These are phyloP conservation scores for Sclerotinia subarctica DNA, from an alignment of 2,329 filamentous ascomycete species.

Conservation along the genomic window DNA sequence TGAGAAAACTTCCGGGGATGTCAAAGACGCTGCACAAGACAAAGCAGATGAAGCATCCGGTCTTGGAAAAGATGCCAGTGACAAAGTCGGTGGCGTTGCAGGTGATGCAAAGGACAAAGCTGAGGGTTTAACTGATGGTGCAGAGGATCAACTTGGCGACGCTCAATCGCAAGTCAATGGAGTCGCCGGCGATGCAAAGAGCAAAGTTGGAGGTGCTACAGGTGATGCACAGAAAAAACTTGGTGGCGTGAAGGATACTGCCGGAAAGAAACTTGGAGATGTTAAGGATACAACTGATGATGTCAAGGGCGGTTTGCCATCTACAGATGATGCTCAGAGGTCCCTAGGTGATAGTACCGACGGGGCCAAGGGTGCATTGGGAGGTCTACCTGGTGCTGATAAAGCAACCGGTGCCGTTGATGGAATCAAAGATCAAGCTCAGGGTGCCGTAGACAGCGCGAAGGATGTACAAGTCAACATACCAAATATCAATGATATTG, in stretches of 20 bases:
- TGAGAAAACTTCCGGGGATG: background rate
- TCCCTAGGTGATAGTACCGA: background rate
- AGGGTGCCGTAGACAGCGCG: background rate
- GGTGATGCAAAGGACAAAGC: background rate
- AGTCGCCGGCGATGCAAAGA: background rate
- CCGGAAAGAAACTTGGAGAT: background rate
- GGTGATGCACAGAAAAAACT: constrained; percentile 2
- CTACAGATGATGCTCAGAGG: constrained; percentile 1
- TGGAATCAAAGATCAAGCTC: constrained; percentile 9
- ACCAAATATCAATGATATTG: constrained; percentile 40
- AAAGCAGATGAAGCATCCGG: constrained; percentile 2
- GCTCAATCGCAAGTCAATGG: background rate
- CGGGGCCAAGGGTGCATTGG: background rate
- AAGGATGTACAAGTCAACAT: constrained; percentile 5
- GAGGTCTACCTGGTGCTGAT: background rate
- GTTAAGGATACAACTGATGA: background rate
- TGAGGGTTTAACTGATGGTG: background rate
- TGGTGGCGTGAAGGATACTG: background rate
- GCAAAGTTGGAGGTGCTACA: constrained; percentile 1
- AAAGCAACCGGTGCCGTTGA: background rate
- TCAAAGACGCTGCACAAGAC: background rate
- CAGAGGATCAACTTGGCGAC: background rate
- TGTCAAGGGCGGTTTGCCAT: background rate
- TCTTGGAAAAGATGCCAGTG: background rate
- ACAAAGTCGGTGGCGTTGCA: constrained; percentile 1